Percentiles rank a stretch among this genome's conserved stretches.
These are phyloP conservation scores for Xylaria hypoxylon DNA, from an alignment of 2,329 filamentous ascomycete genomes.

Conservation along the genomic window DNA sequence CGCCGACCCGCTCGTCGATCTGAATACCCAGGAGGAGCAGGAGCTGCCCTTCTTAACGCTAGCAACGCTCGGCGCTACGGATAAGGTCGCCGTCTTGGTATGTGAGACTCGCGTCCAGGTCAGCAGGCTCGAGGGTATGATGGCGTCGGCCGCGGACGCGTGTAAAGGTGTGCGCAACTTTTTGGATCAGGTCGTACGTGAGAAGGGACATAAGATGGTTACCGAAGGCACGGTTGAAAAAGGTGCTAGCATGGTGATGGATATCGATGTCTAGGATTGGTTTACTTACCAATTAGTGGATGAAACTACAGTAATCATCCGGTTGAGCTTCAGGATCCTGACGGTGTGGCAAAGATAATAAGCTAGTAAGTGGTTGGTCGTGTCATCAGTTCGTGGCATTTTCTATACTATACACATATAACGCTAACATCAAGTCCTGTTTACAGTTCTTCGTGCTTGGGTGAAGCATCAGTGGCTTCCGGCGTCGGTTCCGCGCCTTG, in stretches of 20 bases:
- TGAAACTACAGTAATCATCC: background rate
- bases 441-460: slow-evolving; percentile 64
- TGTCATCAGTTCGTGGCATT: slow-evolving; percentile 25
- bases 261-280: slow-evolving; percentile 56
- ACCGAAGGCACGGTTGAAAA: slow-evolving; percentile 64
- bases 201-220: slow-evolving; percentile 74
- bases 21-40: slow-evolving; percentile 83
- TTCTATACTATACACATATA: slow-evolving; percentile 34
- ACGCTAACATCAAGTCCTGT: slow-evolving; percentile 29
- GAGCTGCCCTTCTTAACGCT: slow-evolving; percentile 92
- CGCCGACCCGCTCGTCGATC: slow-evolving; percentile 82
- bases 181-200: slow-evolving; percentile 82
- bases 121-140: slow-evolving; percentile 86
- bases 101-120: slow-evolving; percentile 92
- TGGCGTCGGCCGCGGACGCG: slow-evolving; percentile 90
- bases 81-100: slow-evolving; percentile 81
- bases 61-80: slow-evolving; percentile 78
- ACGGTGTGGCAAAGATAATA: background rate
- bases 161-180: slow-evolving; percentile 87
- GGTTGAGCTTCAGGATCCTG: background rate
- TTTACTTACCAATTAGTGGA: background rate
- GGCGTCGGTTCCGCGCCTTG: slow-evolving; percentile 52
- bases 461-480: slow-evolving; percentile 49
- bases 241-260: slow-evolving; percentile 63
- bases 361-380: slow-evolving; percentile 30